A percentile compares a stretch with the other conserved stretches of the same genome.
Evolutionary conservation across 2,329 filamentous ascomycete genomes (phyloP).

Genomic region (Trichoderma hamatum): DNA sequence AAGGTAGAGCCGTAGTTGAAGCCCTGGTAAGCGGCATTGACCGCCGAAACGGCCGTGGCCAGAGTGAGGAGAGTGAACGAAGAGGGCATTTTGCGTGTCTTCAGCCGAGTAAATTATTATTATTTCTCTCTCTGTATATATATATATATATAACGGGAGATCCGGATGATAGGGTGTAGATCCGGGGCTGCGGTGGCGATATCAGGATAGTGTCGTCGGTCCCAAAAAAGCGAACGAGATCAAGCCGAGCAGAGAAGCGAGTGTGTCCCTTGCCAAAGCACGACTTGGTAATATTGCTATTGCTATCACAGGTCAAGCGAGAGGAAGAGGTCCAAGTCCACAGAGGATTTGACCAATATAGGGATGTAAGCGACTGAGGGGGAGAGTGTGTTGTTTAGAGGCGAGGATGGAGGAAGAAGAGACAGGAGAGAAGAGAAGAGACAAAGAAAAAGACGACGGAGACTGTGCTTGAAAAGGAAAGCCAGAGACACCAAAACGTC

Average conservation of each 20-base stretch:
- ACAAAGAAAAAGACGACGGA: background rate
- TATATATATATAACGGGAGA: conserved; percentile 10
- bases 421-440: background rate
- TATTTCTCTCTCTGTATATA: background rate
- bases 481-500: conserved; percentile 5
- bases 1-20: conserved; percentile 75
- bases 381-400: background rate
- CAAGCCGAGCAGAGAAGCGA: conserved; percentile 15
- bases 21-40: conserved; percentile 55
- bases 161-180: background rate
- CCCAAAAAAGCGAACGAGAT: conserved; percentile 8
- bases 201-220: background rate
- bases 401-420: background rate
- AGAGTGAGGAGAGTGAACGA: conserved; percentile 40
- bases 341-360: background rate
- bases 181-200: conserved; percentile 15
- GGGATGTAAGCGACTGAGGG: background rate
- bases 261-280: conserved; percentile 1
- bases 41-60: conserved; percentile 41
- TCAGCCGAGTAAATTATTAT: background rate
- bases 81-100: conserved; percentile 39
- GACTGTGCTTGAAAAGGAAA: conserved; percentile 3
- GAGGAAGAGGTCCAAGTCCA: conserved; percentile 6
- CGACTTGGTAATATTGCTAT: background rate
- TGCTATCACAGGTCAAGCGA: conserved; percentile 20